phyloP scores from a whole-genome alignment of 106 monocot species.

The Cymbidium sinense region DNA sequence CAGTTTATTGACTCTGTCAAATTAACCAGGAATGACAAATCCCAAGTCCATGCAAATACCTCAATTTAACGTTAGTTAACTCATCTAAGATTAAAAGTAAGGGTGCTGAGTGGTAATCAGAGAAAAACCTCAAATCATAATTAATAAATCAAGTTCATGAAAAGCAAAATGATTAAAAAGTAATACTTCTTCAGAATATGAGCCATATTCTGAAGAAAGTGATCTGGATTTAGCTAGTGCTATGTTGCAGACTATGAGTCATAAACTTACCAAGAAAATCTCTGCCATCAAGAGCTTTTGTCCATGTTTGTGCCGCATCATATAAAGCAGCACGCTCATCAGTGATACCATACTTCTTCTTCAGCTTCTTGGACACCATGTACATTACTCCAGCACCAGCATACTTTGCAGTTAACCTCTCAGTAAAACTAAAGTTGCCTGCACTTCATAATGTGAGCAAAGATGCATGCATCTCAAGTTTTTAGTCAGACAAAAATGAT shows the following conservation, averaged over 20 bases:
- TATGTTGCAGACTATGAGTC: not conserved
- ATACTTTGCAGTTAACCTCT: slow-evolving; percentile 77
- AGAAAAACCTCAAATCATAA: not conserved
- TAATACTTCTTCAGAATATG: too few relatives aligned
- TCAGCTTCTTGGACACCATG: slow-evolving; percentile 92
- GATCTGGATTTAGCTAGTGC: not conserved
- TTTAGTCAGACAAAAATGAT: not conserved
- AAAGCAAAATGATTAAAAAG: not conserved
- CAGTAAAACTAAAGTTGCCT: slow-evolving; percentile 81
- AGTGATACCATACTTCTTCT: slow-evolving; percentile 92
- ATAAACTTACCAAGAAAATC: slow-evolving; percentile 69
- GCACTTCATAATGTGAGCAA: slow-evolving; percentile 11
- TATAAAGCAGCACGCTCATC: slow-evolving; percentile 90
- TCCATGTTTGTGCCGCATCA: slow-evolving; percentile 91
- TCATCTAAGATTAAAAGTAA: not conserved
- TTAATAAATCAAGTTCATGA: not conserved
- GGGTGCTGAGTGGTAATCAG: not conserved
- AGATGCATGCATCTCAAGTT: not conserved
- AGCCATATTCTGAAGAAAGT: not conserved
- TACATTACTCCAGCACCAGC: slow-evolving; percentile 94
- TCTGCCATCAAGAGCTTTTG: slow-evolving; percentile 73
- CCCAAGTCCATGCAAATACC: too few relatives aligned
- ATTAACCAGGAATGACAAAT: too few relatives aligned
- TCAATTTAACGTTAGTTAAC: too few relatives aligned
- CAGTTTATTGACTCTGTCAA: too few relatives aligned